These are phyloP conservation scores for Podila minutissima DNA, from an alignment of 192 early-diverging fungal genomes.

Conservation along the genomic window DNA sequence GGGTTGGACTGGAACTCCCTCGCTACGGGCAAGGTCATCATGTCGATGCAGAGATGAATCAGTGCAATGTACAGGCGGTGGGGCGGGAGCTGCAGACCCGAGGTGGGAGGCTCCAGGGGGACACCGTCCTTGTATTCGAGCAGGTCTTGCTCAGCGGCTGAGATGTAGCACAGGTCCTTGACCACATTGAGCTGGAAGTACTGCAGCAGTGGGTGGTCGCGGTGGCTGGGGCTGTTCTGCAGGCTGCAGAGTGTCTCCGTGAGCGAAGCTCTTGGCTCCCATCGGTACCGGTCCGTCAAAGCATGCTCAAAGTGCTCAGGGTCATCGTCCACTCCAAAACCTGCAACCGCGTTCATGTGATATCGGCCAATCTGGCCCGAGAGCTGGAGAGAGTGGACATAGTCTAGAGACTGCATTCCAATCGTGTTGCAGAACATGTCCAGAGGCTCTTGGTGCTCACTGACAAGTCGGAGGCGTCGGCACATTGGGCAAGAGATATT, in stretches of 20 bases:
- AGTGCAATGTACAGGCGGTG: constrained; percentile 36
- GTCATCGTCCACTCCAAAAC: constrained; percentile 1
- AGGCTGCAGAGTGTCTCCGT: constrained; percentile 9
- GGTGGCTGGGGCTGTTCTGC: not conserved
- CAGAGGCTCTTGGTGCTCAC: not conserved
- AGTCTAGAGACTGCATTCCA: constrained; percentile 25
- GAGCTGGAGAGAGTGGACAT: constrained; percentile 7
- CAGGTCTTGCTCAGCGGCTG: constrained; percentile 9
- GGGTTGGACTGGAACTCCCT: constrained; percentile 18
- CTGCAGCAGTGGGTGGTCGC: constrained; percentile 8
- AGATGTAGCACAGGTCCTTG: constrained; percentile 24
- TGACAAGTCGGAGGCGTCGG: constrained; percentile 19
- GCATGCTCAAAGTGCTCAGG: constrained; percentile 9
- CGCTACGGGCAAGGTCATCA: constrained; percentile 28
- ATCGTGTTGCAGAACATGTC: constrained; percentile 33
- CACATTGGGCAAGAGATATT: constrained; percentile 44
- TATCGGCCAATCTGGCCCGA: not conserved
- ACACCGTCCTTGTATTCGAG: constrained; percentile 34
- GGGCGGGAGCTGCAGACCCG: constrained; percentile 35
- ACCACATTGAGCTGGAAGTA: constrained; percentile 45
- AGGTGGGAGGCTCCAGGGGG: constrained; percentile 23
- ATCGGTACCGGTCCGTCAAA: constrained; percentile 34
- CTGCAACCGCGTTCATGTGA: not conserved
- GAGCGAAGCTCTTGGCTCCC: constrained; percentile 29
- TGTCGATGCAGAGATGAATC: constrained; percentile 41